Evolutionary conservation across 495 filamentous ascomycete genomes (phyloP).

Genomic region (Eremomyces bilateralis): DNA sequence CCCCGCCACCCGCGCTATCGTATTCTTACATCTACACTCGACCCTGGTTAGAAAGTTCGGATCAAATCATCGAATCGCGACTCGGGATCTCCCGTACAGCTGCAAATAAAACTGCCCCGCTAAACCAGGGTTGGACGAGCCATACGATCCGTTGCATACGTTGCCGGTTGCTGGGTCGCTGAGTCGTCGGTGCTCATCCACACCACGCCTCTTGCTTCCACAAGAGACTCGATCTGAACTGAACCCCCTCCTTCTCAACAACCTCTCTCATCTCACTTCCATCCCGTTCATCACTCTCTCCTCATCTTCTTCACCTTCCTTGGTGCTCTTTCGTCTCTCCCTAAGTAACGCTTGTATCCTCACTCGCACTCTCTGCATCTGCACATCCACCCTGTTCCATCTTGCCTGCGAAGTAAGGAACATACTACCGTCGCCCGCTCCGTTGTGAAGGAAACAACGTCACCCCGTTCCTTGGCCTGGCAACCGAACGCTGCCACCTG

Average conservation of each 20-base stretch:
- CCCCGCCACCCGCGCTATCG: no score
- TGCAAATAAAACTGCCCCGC: no score
- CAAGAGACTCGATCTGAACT: not conserved
- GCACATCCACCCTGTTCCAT: not conserved
- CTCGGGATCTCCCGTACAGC: no score
- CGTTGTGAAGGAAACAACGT: not conserved
- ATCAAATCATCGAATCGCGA: no score
- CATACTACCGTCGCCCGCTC: not conserved
- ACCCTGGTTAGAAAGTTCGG: no score
- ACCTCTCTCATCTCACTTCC: not conserved
- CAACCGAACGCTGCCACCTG: not conserved
- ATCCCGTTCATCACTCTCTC: constrained; percentile 1
- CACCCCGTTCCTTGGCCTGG: not conserved
- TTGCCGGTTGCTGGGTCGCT: not conserved
- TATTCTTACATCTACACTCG: no score
- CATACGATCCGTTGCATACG: not conserved
- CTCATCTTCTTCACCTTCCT: constrained; percentile 1
- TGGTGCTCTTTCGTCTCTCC: constrained; percentile 1
- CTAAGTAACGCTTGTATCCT: not conserved
- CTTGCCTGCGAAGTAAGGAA: not conserved
- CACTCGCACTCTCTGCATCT: not conserved
- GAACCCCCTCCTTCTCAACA: not conserved
- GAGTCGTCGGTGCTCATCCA: not conserved
- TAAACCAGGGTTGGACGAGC: not conserved
- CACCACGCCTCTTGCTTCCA: not conserved